Base-by-base conservation (phyloP, 1,284 basidiomycete species). In the Bondarzewia mesenterica region DNA sequence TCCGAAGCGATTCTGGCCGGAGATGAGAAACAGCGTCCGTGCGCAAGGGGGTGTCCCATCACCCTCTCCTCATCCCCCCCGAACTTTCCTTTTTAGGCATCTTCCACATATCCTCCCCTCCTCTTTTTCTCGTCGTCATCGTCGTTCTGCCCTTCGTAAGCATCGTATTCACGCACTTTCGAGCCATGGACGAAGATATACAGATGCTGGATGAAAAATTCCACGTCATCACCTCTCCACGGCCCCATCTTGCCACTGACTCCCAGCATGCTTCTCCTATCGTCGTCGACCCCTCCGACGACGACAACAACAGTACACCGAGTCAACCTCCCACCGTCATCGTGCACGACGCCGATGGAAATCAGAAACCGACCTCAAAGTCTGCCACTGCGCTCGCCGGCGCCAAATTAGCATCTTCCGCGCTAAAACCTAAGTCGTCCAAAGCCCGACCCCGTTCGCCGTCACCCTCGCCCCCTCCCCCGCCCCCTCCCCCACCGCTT, bases 391-490 rank as follows among this genome's bases (percentile, higher is more conserved):
- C 48, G 18, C 15, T 35, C 22, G 43, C 45, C 41, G 47, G 29
- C 15, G 40, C 50, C 29, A 6, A 45, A 6, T 46, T 45, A 16
- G 16, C 48, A 5, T 38, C 45, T 22, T 23, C 44, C 35, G 26
- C 47, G 10, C 41, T 48, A 3, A 54, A 71, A 63, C 70, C 64
- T 56, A 77, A 69, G 50, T 73, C 75, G 12, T 58, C 65, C 42
- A 74, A 73, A 58, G 57, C 65, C 43, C 72, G 72, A 54, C 63
- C 69, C 38, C 74, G 78, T 49, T 75, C 79, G 5, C 78, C 78
- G 25, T 81, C 82, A 0, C 80, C 71, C 4, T 76, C 82, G 1
- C 78, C 80, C 12, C 76, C 79, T 1, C 79, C 78, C 0, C 69
- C 69, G 0, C 70, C 70, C 0, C 67, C 74, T 1, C 74, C 72